Evolutionary conservation across 116 monocot species (phyloP).

Genomic region (Papilionanthe hybrid): DNA sequence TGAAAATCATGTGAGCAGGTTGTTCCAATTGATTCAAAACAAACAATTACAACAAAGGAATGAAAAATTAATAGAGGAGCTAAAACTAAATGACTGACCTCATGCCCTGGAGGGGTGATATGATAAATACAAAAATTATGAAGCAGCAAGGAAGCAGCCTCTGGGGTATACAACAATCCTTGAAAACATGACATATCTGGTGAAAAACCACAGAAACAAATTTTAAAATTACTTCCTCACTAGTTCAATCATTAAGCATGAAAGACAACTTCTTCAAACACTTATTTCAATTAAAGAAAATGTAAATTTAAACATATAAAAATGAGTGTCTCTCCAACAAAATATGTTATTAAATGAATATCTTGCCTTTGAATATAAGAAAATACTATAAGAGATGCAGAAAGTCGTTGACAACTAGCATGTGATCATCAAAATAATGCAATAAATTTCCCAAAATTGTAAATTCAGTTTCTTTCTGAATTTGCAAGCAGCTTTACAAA

Average conservation of each 20-base stretch:
- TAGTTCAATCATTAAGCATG: not conserved
- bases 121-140: conserved; percentile 95
- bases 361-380: too few species aligned
- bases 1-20: conserved; percentile 15
- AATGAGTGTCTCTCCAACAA: too few species aligned
- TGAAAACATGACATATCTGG: conserved; percentile 92
- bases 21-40: not conserved
- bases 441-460: too few species aligned
- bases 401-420: too few species aligned
- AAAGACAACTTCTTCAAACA: not conserved
- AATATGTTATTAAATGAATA: too few species aligned
- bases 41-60: not conserved
- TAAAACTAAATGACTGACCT: conserved; percentile 59
- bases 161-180: conserved; percentile 84
- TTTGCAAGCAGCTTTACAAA: too few species aligned
- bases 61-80: not conserved
- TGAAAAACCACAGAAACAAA: conserved; percentile 7
- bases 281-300: too few species aligned
- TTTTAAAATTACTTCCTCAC: not conserved
- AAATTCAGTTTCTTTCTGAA: too few species aligned
- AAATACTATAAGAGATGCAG: too few species aligned
- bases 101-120: conserved; percentile 86
- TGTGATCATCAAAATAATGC: too few species aligned
- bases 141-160: conserved; percentile 69
- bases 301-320: too few species aligned